phyloP scores from a whole-genome alignment of 2,329 filamentous ascomycete genomes.

The Fusarium sarcochroum region DNA sequence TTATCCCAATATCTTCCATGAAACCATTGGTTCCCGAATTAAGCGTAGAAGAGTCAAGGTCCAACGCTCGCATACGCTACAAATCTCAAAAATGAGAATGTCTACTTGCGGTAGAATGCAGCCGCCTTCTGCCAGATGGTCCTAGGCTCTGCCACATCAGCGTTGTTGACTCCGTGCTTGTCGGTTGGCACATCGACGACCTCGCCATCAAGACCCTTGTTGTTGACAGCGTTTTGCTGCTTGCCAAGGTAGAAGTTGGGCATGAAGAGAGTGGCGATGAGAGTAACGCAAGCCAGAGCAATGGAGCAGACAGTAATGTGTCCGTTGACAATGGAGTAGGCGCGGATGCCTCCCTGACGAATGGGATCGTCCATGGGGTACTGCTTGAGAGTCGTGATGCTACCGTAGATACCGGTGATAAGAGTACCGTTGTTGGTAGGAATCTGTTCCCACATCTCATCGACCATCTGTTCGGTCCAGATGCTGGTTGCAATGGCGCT shows the following conservation, averaged over 20 bases:
- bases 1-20: accelerated
- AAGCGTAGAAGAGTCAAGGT: accelerated
- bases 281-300: slow-evolving; percentile 50
- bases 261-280: slow-evolving; percentile 57
- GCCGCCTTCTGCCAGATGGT: slow-evolving; percentile 25
- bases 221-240: slow-evolving; percentile 54
- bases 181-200: slow-evolving; percentile 41
- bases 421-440: slow-evolving; percentile 44
- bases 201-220: slow-evolving; percentile 52
- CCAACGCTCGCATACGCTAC: accelerated
- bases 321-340: slow-evolving; percentile 53
- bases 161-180: background rate
- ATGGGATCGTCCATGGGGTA: slow-evolving; percentile 54
- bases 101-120: slow-evolving; percentile 27
- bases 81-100: accelerated
- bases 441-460: slow-evolving; percentile 52
- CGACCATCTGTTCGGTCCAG: slow-evolving; percentile 57
- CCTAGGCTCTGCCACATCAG: background rate
- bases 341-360: slow-evolving; percentile 55
- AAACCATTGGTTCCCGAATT: background rate
- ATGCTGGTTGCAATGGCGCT: slow-evolving; percentile 56
- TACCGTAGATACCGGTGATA: slow-evolving; percentile 52
- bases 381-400: slow-evolving; percentile 51
- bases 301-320: slow-evolving; percentile 54
- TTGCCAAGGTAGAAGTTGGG: slow-evolving; percentile 57